These are phyloP conservation scores for Conidiobolus incongruus DNA, from an alignment of 371 early-diverging fungal genomes.

Conservation along the genomic window DNA sequence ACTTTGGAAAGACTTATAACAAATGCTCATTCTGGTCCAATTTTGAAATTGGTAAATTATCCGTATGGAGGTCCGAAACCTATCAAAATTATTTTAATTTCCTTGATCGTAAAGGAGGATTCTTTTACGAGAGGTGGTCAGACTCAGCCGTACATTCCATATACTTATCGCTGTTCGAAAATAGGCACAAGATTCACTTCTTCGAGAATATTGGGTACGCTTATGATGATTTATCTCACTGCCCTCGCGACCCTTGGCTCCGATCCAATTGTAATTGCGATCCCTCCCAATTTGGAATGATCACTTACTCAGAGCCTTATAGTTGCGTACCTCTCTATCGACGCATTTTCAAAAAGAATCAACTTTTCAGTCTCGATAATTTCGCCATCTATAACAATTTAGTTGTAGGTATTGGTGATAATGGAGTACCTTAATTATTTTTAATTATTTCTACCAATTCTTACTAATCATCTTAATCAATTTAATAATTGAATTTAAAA, in stretches of 20 bases:
- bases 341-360: no score
- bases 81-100: conserved; percentile 59
- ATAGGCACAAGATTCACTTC: conserved; percentile 60
- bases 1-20: conserved; percentile 39
- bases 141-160: conserved; percentile 58
- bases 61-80: conserved; percentile 42
- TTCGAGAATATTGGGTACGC: conserved; percentile 78
- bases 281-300: no score
- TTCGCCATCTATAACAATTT: no score
- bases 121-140: conserved; percentile 73
- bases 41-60: conserved; percentile 73
- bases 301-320: no score
- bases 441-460: no score
- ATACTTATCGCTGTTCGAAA: conserved; percentile 60
- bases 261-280: conserved; percentile 9
- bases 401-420: no score
- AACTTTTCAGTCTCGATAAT: no score
- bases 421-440: no score
- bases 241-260: no score
- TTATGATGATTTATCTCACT: conserved; percentile 45
- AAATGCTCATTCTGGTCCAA: conserved; percentile 83
- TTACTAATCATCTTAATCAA: no score
- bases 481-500: no score
- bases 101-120: conserved; percentile 59
- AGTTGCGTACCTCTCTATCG: no score